Base-by-base conservation (phyloP, 371 early-diverging fungal species). In the Rhizomucor miehei region DNA sequence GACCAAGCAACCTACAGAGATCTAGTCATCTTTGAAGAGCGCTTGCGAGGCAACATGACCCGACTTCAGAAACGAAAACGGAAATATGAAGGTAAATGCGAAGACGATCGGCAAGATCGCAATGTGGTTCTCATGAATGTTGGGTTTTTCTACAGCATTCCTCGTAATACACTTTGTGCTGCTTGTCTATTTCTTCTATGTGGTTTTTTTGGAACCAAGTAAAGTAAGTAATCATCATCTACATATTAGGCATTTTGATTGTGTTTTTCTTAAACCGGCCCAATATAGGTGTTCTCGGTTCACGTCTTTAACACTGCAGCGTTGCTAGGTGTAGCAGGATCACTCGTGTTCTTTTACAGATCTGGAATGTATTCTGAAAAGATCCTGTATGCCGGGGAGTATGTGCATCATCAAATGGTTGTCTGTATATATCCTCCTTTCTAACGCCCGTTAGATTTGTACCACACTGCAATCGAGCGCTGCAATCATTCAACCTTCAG, bases 1-100 rank as follows among this genome's bases (percentile, higher is more conserved):
- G 36, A 71, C 49, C 67, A 77, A 39, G 75, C 73, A 38, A 77
- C 79, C 6, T 84, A 80, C 54, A 65, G 82, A 70, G 88, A 88
- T 68, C 69, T 88, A 1, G 74, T 84, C 53, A 83, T 83, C 39
- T 88, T 88, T 60, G 88, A 88, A 57, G 86, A 84, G 48, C 71
- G 86, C 23, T 62, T 88, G 41, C 74, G 82, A 44, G 74, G 78
- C 46, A 81, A 84, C 57, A 77, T 80, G 78, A 64, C 68, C 9
- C 73, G 83, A 25, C 56, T 81, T 35, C 57, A 73, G 44, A 75
- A 77, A 55, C 60, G 81, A 44, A 80, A 82, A 50, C 80, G 81
- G 65, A 82, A 85, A 67, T 84, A 82, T 65, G 83, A 84, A 73
- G 81, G 86, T 85, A 72, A 20, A 37, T 35, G 2, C n/a, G 4